phyloP scores from a whole-genome alignment of 1,139 yeast genomes.

The Saccharomyces hybrid region DNA sequence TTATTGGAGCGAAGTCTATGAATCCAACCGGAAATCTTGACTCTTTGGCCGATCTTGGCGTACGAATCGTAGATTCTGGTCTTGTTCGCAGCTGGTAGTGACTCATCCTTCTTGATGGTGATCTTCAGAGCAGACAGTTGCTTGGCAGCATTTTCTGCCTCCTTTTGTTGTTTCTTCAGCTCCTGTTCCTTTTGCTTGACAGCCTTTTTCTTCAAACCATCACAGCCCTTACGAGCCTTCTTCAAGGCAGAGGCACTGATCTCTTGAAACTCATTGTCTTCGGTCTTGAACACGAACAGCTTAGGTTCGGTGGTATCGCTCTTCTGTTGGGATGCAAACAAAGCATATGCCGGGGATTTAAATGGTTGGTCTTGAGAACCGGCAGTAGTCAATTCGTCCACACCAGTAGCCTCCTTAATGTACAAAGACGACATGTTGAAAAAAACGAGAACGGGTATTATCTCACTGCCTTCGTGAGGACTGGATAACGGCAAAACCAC shows the following conservation, averaged over 20 bases:
- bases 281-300: constrained; percentile 61
- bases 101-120: constrained; percentile 57
- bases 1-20: constrained; percentile 92
- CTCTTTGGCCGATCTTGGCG: constrained; percentile 52
- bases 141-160: constrained; percentile 59
- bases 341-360: constrained; percentile 78
- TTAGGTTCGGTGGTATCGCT: constrained; percentile 43
- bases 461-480: not conserved
- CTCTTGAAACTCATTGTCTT: constrained; percentile 55
- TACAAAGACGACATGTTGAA: too few species aligned
- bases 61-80: constrained; percentile 57
- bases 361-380: constrained; percentile 69
- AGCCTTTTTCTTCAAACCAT: constrained; percentile 80
- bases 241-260: constrained; percentile 91
- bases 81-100: constrained; percentile 61
- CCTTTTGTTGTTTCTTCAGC: constrained; percentile 52
- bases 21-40: constrained; percentile 85
- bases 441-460: not conserved
- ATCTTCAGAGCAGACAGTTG: constrained; percentile 75
- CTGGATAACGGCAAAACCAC: not conserved
- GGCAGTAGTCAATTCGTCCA: constrained; percentile 44
- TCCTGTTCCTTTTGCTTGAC: constrained; percentile 69
- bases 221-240: constrained; percentile 95
- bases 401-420: constrained; percentile 58
- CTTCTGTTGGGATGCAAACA: constrained; percentile 36